A percentile compares a stretch with the other conserved stretches of the same genome.
These are phyloP conservation scores for Dendrocalamus sinicus DNA, from an alignment of 176 grass and related monocot genomes.

Conservation along the genomic window DNA sequence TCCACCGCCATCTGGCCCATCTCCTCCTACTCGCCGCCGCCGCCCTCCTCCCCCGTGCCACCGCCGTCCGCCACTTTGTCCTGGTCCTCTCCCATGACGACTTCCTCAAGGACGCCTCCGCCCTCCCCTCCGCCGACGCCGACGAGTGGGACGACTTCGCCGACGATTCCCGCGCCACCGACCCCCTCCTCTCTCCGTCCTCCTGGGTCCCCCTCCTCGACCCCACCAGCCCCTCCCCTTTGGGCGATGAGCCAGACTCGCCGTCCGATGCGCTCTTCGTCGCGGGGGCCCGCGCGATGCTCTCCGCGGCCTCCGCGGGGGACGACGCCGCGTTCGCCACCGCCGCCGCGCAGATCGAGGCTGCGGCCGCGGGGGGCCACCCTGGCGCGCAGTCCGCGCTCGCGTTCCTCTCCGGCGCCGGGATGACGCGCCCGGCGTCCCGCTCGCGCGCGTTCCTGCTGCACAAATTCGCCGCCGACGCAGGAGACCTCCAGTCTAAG, in stretches of 20 bases:
- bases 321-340: constrained; percentile 68
- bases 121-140: constrained; percentile 48
- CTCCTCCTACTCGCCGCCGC: constrained; percentile 45
- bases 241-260: constrained; percentile 45
- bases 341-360: constrained; percentile 75
- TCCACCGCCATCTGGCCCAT: constrained; percentile 27
- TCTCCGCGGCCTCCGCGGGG: constrained; percentile 67
- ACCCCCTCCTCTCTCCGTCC: constrained; percentile 53
- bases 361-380: constrained; percentile 60
- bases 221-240: constrained; percentile 38
- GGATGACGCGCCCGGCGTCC: constrained; percentile 68
- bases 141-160: constrained; percentile 92
- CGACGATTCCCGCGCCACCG: constrained; percentile 49
- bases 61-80: constrained; percentile 63
- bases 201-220: constrained; percentile 82
- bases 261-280: constrained; percentile 61
- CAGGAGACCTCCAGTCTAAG: constrained; percentile 88
- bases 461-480: constrained; percentile 88
- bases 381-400: constrained; percentile 80
- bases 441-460: constrained; percentile 77
- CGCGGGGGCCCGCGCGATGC: constrained; percentile 67
- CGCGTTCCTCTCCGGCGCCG: constrained; percentile 68
- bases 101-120: constrained; percentile 69
- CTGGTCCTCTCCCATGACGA: constrained; percentile 83
- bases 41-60: constrained; percentile 36